These are phyloP conservation scores for Sclerotiophoma versabilis DNA, from an alignment of 2,329 filamentous ascomycete species.

Conservation along the genomic window DNA sequence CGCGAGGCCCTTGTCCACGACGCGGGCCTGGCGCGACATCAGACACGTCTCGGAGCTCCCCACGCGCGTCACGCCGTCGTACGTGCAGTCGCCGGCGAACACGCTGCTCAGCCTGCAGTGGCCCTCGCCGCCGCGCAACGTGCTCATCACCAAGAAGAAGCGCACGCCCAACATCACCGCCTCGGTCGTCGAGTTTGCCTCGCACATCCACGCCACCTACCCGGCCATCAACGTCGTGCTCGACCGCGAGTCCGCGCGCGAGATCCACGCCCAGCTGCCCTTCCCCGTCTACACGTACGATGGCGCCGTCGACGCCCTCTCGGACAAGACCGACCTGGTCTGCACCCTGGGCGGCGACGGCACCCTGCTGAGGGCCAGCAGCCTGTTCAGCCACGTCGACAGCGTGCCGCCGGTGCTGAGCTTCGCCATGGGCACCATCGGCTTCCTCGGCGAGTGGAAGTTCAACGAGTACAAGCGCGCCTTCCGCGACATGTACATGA, in stretches of 20 bases:
- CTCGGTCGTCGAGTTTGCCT: slow-evolving; percentile 65
- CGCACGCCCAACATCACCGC: slow-evolving; percentile 62
- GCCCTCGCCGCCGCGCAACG: slow-evolving; percentile 71
- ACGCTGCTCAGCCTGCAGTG: slow-evolving; percentile 72
- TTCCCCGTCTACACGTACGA: slow-evolving; percentile 65
- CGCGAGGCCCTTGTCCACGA: slow-evolving; percentile 37
- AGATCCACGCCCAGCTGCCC: slow-evolving; percentile 72
- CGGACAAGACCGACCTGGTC: slow-evolving; percentile 84
- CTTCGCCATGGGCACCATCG: slow-evolving; percentile 96
- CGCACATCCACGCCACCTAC: slow-evolving; percentile 80
- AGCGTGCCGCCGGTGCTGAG: slow-evolving; percentile 89
- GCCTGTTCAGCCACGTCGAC: slow-evolving; percentile 80
- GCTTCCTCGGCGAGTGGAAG: slow-evolving; percentile 96
- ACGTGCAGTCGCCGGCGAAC: slow-evolving; percentile 62
- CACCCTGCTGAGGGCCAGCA: slow-evolving; percentile 85
- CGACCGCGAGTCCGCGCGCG: slow-evolving; percentile 75
- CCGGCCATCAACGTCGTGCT: slow-evolving; percentile 82
- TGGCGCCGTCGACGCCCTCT: slow-evolving; percentile 57
- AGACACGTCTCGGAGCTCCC: slow-evolving; percentile 44
- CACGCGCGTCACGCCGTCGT: slow-evolving; percentile 42
- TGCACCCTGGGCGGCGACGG: slow-evolving; percentile 93
- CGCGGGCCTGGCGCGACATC: slow-evolving; percentile 29
- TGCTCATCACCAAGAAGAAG: slow-evolving; percentile 73
- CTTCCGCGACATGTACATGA: slow-evolving; percentile 92
- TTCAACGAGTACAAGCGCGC: slow-evolving; percentile 92